A percentile compares a stretch with the other conserved stretches of the same genome.
Evolutionary conservation across 2,329 filamentous ascomycete genomes (phyloP).

Genomic region (Waltergamsia citrina): DNA sequence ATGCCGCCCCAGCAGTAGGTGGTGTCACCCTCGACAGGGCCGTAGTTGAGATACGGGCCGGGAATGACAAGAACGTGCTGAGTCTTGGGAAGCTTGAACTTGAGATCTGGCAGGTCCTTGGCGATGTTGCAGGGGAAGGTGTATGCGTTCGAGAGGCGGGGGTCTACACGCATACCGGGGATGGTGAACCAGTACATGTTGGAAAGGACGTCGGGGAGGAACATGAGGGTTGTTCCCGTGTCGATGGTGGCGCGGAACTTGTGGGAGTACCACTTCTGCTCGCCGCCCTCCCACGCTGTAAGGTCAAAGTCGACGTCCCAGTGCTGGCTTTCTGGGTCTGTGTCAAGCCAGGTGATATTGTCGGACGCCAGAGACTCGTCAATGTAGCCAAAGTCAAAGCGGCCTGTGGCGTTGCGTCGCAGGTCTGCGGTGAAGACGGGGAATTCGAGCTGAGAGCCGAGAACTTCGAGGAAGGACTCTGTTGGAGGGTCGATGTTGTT

Average conservation of each 20-base stretch:
- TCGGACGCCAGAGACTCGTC: slow-evolving; percentile 26
- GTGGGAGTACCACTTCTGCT: slow-evolving; percentile 42
- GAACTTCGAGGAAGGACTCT: slow-evolving; percentile 33
- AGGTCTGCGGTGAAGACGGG: slow-evolving; percentile 42
- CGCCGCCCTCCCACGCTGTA: slow-evolving; percentile 21
- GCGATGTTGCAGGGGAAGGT: slow-evolving; percentile 46
- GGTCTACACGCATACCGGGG: slow-evolving; percentile 37
- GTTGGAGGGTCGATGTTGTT: slow-evolving; percentile 32
- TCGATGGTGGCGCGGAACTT: slow-evolving; percentile 49
- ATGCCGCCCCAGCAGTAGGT: slow-evolving; percentile 67
- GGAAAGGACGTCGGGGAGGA: slow-evolving; percentile 47
- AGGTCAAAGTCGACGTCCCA: slow-evolving; percentile 40
- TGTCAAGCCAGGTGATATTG: slow-evolving; percentile 32
- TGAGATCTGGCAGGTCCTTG: slow-evolving; percentile 46
- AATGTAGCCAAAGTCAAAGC: slow-evolving; percentile 42
- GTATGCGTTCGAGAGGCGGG: slow-evolving; percentile 33
- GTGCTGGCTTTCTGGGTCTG: slow-evolving; percentile 19
- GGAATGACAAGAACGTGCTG: slow-evolving; percentile 44
- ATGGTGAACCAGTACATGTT: slow-evolving; percentile 50
- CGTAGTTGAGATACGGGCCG: slow-evolving; percentile 46
- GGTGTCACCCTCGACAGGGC: slow-evolving; percentile 33
- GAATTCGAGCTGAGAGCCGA: slow-evolving; percentile 27
- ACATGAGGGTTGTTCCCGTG: slow-evolving; percentile 59
- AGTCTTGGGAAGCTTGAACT: slow-evolving; percentile 40
- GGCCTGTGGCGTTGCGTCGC: slow-evolving; percentile 33